Evolutionary conservation across 371 early-diverging fungal species (phyloP).

Genomic region (Apophysomyces sp.): DNA sequence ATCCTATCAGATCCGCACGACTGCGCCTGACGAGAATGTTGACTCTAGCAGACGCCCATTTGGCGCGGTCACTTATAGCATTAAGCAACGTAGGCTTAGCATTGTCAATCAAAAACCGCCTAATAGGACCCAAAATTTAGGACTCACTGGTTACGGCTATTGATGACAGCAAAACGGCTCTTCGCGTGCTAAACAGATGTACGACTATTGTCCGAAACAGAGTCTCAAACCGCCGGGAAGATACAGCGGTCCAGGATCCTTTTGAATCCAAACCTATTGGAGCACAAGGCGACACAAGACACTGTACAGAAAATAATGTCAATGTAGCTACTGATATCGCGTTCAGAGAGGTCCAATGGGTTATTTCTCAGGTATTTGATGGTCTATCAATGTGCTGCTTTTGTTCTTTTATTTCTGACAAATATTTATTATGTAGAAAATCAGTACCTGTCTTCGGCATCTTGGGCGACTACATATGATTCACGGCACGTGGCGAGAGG

Average conservation of each 20-base stretch:
- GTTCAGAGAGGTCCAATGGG: slow-evolving; percentile 44
- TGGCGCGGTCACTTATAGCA: slow-evolving; percentile 16
- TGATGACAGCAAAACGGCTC: slow-evolving; percentile 9
- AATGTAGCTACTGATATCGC: slow-evolving; percentile 10
- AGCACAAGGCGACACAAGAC: not conserved
- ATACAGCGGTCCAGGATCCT: slow-evolving; percentile 6
- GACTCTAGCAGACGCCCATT: slow-evolving; percentile 19
- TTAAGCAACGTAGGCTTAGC: slow-evolving; percentile 8
- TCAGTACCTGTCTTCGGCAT: slow-evolving; percentile 50
- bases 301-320: not conserved
- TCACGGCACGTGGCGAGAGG: slow-evolving; percentile 69
- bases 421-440: slow-evolving; percentile 17
- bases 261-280: slow-evolving; percentile 6
- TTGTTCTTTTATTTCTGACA: not conserved
- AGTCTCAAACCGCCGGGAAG: not conserved
- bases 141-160: slow-evolving; percentile 17
- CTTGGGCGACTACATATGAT: slow-evolving; percentile 53
- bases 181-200: slow-evolving; percentile 8
- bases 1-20: not conserved
- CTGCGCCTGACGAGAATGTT: not conserved
- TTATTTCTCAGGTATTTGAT: slow-evolving; percentile 27
- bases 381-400: not conserved
- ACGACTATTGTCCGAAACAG: not conserved
- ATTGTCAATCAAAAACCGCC: not conserved
- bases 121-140: not conserved